Evolutionary conservation across 106 monocot genomes (phyloP), one percentile per base, ranked within the genome.

Genomic region (Allium cepa): DNA sequence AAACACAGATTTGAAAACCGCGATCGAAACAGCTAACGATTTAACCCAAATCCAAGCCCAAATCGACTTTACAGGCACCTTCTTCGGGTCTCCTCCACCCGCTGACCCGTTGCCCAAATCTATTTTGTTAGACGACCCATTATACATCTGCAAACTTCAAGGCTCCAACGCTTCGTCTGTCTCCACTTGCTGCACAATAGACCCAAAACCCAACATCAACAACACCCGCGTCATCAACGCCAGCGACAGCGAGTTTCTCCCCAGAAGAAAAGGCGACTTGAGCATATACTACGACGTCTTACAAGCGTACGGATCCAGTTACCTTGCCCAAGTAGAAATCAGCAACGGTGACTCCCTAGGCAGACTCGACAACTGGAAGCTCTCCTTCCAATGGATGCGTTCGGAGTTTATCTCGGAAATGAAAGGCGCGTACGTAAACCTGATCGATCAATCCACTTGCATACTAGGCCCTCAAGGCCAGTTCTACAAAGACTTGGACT

Each of bases 1-100:
- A 46, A 83, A 67, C 78, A 36, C 89, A 62, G 83, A 97, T 61
- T 89, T 97, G 75, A 79, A 84, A 55, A 87, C 86, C 70, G 77
- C 97, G 11, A 97, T 97, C 77, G 86, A 82, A 27, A 92, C 92
- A 69, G 97, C 97, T 48, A 73, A 75, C 48, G 97, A 97, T 62
- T 46, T 79, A 46, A 62, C 79, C 69, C 86, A 81, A 55, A 90
- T 85, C 79, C 76, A 88, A 63, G 71, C 72, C 17, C 15, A 52
- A 15, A 75, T 99, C 72, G 10, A 62, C 59, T 50, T 99, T 66
- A 57, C 73, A 56, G 90, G 90, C 22, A 90, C 85, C 46, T 72
- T 85, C 59, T 90, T 90, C 76, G 90, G 80, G 17, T 52, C 70
- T 7, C 63, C 80, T 2, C 15, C 36, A 0, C 73, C 85, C 16